Percentiles rank a stretch among this genome's conserved stretches.
These are phyloP conservation scores for Ogataea degrootiae DNA, from an alignment of 805 yeast species.

Conservation along the genomic window DNA sequence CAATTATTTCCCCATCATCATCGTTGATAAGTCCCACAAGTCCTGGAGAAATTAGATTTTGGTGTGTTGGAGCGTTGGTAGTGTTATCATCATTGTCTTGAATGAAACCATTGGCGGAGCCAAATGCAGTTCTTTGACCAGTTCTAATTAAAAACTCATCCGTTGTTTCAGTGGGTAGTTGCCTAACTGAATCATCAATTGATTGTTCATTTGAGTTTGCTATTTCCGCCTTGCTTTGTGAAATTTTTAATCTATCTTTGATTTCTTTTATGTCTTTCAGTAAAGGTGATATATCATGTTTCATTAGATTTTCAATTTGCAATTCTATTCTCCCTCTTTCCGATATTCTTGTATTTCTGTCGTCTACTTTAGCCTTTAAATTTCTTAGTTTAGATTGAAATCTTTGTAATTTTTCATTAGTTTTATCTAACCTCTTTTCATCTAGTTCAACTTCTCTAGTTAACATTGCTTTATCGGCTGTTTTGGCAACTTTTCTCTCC, in stretches of 20 bases:
- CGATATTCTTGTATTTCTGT: constrained; percentile 59
- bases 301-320: constrained; percentile 49
- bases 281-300: constrained; percentile 49
- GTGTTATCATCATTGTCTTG: constrained; percentile 32
- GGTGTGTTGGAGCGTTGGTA: constrained; percentile 33
- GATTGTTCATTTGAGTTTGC: constrained; percentile 10
- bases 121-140: constrained; percentile 93
- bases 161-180: constrained; percentile 68
- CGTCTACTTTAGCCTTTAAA: constrained; percentile 44
- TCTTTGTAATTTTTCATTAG: constrained; percentile 44
- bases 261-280: constrained; percentile 62
- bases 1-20: constrained; percentile 22
- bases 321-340: constrained; percentile 49
- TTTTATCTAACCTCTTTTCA: constrained; percentile 65
- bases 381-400: constrained; percentile 38
- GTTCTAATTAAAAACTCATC: constrained; percentile 79
- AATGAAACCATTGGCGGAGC: constrained; percentile 57
- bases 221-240: constrained; percentile 8
- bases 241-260: constrained; percentile 32
- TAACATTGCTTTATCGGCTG: constrained; percentile 60
- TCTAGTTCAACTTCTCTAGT: constrained; percentile 70
- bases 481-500: constrained; percentile 66
- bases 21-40: constrained; percentile 25
- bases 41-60: constrained; percentile 48
- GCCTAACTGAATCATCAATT: constrained; percentile 26